Base-by-base conservation (phyloP, 2,329 filamentous ascomycete species). In the Epichloe coenophiala region DNA sequence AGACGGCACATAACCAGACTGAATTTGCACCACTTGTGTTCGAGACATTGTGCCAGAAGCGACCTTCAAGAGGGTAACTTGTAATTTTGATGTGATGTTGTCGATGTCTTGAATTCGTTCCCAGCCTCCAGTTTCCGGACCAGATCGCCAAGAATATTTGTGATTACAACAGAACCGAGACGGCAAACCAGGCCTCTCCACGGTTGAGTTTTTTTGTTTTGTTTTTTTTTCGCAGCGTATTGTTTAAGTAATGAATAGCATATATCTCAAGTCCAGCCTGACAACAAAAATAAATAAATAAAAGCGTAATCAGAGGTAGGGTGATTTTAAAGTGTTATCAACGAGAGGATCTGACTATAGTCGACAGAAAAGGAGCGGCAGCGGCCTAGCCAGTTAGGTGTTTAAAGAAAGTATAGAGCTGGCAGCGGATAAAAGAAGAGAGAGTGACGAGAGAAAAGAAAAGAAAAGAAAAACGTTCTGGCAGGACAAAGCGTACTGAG, bases 311-410 rank as follows among this genome's bases (percentile, higher is more conserved):
- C 11, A 1, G 42, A 35, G 42, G 4, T 12, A 9, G 33, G 42
- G n/a, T 11, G 12, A 19, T 27, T 31, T 9, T 13, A 35, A 19
- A 23, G 45, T 27, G 35, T 27, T 39, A 27, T 40, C 42, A 39
- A 50, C 42, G 4, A 44, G 13, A 27, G 37, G 38, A 15, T 33
- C 43, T 35, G 19, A 17, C 31, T 21, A 44, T 39, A n/a, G 27
- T 48, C 19, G 47, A 44, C 9, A 44, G 19, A 27, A 72, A 77
- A 78, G 67, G 71, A 76, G 66, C 64, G 73, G 72, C 70, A 72
- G 71, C 71, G 76, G 72, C 75, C 74, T 76, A 76, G 69, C 72
- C 73, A 75, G 73, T 76, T 75, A 72, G 72, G 64, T 68, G 61
- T 69, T 58, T 58, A 65, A 65, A 56, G 60, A 64, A 56, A 58